Percentiles rank a stretch among this genome's conserved stretches.
These are phyloP conservation scores for Odonthalia washingtoniensis DNA, from an alignment of 31 red algal genomes.

Conservation along the genomic window DNA sequence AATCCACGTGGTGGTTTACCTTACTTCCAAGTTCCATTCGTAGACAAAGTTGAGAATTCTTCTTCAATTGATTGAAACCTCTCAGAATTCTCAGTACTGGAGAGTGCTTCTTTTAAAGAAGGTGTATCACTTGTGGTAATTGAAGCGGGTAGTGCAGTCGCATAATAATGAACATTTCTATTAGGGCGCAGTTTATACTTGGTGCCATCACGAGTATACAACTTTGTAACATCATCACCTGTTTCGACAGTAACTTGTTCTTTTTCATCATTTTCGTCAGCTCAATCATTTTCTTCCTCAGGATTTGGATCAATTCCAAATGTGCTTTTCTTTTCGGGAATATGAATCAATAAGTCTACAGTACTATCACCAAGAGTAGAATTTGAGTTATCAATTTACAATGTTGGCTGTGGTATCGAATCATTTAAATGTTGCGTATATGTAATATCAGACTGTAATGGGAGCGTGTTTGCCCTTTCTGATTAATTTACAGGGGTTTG, in stretches of 20 bases:
- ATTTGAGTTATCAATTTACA: too few relatives aligned
- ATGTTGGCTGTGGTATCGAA: too few relatives aligned
- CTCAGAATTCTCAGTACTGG: neutral
- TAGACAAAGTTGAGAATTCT: neutral
- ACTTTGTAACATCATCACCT: too few relatives aligned
- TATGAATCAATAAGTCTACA: neutral
- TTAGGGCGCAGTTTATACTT: neutral
- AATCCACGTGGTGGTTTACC: neutral
- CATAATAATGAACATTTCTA: neutral
- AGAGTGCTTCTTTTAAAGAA: neutral
- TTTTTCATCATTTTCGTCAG: neutral
- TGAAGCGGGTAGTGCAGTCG: neutral
- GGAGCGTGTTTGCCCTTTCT: neutral
- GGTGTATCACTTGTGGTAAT: neutral
- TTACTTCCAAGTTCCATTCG: neutral
- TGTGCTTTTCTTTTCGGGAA: neutral
- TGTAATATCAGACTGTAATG: too few relatives aligned
- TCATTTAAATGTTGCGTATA: too few relatives aligned
- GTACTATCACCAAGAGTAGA: too few relatives aligned
- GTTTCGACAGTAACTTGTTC: neutral
- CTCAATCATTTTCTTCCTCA: neutral
- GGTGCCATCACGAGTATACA: neutral
- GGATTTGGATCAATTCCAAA: neutral
- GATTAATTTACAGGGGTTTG: neutral
- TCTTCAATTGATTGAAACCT: slow-evolving; percentile 6